Evolutionary conservation across 2,329 filamentous ascomycete genomes (phyloP).

Genomic region (Rachicladosporium sp.): DNA sequence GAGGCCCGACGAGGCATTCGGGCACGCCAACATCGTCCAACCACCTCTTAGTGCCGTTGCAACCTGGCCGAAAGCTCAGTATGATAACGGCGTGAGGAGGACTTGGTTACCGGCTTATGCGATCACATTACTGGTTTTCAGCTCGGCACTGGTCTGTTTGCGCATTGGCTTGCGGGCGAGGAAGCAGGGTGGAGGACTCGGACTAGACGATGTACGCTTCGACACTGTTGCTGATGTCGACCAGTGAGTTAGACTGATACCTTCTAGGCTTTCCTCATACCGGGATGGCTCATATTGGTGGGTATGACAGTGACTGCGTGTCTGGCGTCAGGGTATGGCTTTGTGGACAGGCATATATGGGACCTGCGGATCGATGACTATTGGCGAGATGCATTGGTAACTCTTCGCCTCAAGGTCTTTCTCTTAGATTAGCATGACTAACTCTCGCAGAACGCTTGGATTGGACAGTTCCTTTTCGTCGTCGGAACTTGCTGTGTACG

Average conservation of each 20-base stretch:
- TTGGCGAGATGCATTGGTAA: no score
- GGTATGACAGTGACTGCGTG: no score
- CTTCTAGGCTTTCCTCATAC: no score
- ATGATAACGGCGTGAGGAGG: constrained; percentile 2
- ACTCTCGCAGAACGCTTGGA: constrained; percentile 15
- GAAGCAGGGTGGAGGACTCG: constrained; percentile 12
- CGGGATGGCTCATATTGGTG: no score
- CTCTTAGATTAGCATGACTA: background rate
- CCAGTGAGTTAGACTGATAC: no score
- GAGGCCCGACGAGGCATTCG: constrained; percentile 1
- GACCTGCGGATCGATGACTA: no score
- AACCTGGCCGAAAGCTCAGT: constrained; percentile 4
- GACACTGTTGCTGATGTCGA: no score
- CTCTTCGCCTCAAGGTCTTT: no score
- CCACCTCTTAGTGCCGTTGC: constrained; percentile 1
- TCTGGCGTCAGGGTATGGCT: no score
- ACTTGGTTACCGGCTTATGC: constrained; percentile 7
- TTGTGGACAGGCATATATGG: constrained; percentile 4
- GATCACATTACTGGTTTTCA: constrained; percentile 8
- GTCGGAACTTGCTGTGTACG: constrained; percentile 23
- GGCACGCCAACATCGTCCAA: constrained; percentile 1
- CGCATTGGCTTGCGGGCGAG: constrained; percentile 13
- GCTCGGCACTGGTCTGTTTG: constrained; percentile 11
- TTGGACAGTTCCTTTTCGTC: constrained; percentile 23
- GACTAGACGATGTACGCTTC: constrained; percentile 4